Base-by-base conservation (phyloP, 306 rosid species). In the Quercus aquifolioides region DNA sequence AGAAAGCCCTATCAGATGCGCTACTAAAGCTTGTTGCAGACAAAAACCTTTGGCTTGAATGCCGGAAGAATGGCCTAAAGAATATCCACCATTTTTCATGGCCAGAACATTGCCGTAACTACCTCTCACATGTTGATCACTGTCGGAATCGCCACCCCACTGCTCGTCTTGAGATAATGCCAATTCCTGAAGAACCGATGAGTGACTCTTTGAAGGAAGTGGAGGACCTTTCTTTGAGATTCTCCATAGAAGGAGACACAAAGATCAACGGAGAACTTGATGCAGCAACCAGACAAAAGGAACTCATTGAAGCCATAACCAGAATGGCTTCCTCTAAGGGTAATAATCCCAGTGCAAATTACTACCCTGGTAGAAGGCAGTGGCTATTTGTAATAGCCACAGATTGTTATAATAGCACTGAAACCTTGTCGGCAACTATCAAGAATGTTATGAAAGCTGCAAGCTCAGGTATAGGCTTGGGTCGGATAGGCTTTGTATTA, bases 61-160 rank as follows among this genome's bases (percentile, higher is more conserved):
- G 97, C 87, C 90, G 94, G 38, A 89, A 84, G 86, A 91, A 89
- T 56, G 95, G 96, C 82, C 89, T 92, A 1, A 88, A 85, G 79
- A 89, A 92, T 81, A 92, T 91, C 85, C 97, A 92, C 78, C 92
- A 87, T 23, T 92, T 87, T 77, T 89, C 96, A 6, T 92, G 97
- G 97, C 86, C 92, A 25, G 97, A 92, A 80, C 97, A 92, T 79
- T 92, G 97, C 81, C 86, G 81, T 46, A 91, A 86, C 86, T 92
- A 92, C 88, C 96, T 92, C 85, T 91, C 94, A 73, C 93, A 89
- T 14, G 84, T 91, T 74, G 91, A 91, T 74, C 87, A 86, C 74
- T 88, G 90, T 80, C 80, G 88, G 74, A 86, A 85, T 84, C 89
- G 86, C 83, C 88, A 83, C 75, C 80, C 89, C 60, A 89, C 92